A percentile compares a stretch with the other conserved stretches of the same genome.
Conservation (phyloP, 2,329 filamentous ascomycete genomes). For the Ophiocordyceps robertsii region DNA sequence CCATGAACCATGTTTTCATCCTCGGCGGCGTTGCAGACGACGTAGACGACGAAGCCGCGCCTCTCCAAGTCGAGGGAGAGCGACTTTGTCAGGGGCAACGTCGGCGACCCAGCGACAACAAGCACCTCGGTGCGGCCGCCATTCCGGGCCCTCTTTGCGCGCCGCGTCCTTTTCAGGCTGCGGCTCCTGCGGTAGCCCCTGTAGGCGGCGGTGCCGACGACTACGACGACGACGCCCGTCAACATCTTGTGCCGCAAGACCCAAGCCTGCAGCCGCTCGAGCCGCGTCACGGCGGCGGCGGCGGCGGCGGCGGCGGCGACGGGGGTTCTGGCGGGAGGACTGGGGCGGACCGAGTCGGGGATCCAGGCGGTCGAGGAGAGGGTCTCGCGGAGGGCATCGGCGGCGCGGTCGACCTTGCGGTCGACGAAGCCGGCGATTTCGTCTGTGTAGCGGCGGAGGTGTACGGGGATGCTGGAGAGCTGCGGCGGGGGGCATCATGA, state of each 20-base stretch:
- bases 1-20: conserved; percentile 70
- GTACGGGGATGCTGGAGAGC: conserved; percentile 41
- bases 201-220: conserved; percentile 52
- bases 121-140: conserved; percentile 78
- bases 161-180: conserved; percentile 52
- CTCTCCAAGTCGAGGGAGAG: conserved; percentile 78
- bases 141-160: conserved; percentile 66
- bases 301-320: conserved; percentile 17
- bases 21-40: conserved; percentile 74
- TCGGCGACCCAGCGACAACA: conserved; percentile 78
- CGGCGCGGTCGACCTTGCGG: conserved; percentile 64
- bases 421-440: conserved; percentile 72
- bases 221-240: conserved; percentile 57
- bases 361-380: conserved; percentile 59
- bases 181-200: conserved; percentile 35
- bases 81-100: conserved; percentile 70
- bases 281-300: conserved; percentile 18
- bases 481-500: conserved; percentile 11
- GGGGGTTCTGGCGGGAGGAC: conserved; percentile 28
- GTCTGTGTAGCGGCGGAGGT: conserved; percentile 57
- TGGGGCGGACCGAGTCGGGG: conserved; percentile 52
- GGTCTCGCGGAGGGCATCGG: conserved; percentile 54
- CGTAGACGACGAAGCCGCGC: conserved; percentile 83
- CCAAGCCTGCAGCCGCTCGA: conserved; percentile 56
- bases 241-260: conserved; percentile 57